Percentiles rank a stretch among this genome's conserved stretches.
phyloP scores from a whole-genome alignment of 768 basidiomycete genomes.

The Tubosaeta sp. region DNA sequence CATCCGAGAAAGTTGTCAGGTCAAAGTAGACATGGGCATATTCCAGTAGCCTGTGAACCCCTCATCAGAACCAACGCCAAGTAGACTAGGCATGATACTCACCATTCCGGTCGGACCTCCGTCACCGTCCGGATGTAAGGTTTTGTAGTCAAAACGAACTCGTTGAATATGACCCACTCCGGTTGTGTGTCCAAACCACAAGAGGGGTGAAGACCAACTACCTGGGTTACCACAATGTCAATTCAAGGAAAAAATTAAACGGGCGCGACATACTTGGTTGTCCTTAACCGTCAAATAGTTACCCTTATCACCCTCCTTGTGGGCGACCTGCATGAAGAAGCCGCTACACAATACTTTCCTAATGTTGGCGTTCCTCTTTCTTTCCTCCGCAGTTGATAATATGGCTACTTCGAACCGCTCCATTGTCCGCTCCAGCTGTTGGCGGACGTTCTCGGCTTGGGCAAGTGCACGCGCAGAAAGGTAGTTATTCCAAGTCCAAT shows the following conservation, averaged over 20 bases:
- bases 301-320: slow-evolving; percentile 88
- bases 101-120: slow-evolving; percentile 86
- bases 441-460: slow-evolving; percentile 91
- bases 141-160: slow-evolving; percentile 88
- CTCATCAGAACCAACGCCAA: background rate
- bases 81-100: slow-evolving; percentile 16
- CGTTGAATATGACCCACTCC: slow-evolving; percentile 91
- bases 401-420: slow-evolving; percentile 82
- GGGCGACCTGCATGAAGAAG: slow-evolving; percentile 98
- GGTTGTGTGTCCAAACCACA: slow-evolving; percentile 85
- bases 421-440: slow-evolving; percentile 87
- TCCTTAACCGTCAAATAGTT: slow-evolving; percentile 92
- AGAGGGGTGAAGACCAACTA: slow-evolving; percentile 57
- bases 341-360: slow-evolving; percentile 84
- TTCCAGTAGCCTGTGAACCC: slow-evolving; percentile 54
- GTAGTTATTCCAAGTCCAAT: slow-evolving; percentile 92
- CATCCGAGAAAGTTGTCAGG: slow-evolving; percentile 54
- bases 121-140: slow-evolving; percentile 91
- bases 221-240: background rate
- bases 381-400: slow-evolving; percentile 62
- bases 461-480: slow-evolving; percentile 76
- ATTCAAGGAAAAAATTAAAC: background rate
- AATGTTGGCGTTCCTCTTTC: slow-evolving; percentile 68
- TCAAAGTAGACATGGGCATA: slow-evolving; percentile 63
- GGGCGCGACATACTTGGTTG: slow-evolving; percentile 59